Percentiles rank a stretch among this genome's conserved stretches.
Conservation (phyloP, 2,329 filamentous ascomycete species). For the Calonectria pseudoturangicola region DNA sequence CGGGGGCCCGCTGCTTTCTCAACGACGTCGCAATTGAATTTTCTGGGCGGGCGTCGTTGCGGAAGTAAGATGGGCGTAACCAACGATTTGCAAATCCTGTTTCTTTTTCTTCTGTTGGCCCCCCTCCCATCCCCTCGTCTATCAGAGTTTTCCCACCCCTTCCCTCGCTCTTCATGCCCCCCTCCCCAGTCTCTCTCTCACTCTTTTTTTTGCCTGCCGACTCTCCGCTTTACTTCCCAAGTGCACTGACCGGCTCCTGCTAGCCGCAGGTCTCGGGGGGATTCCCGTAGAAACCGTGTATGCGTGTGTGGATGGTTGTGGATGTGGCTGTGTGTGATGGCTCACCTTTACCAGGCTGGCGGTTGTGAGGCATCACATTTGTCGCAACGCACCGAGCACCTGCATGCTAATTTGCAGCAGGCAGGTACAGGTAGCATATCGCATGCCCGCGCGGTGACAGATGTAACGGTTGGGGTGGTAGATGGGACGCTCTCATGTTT, state of each 20-base stretch:
- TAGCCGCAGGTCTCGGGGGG: background rate
- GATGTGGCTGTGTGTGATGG: background rate
- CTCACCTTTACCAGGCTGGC: conserved; percentile 30
- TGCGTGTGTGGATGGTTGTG: no score
- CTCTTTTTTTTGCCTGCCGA: background rate
- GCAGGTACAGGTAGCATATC: conserved; percentile 19
- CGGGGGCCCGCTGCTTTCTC: background rate
- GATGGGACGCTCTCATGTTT: conserved; percentile 13
- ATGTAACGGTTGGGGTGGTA: conserved; percentile 8
- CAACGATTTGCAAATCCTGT: background rate
- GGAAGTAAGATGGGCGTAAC: conserved; percentile 19
- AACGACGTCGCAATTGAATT: conserved; percentile 7
- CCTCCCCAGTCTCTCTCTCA: background rate
- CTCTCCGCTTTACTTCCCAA: background rate
- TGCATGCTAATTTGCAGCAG: conserved; percentile 26
- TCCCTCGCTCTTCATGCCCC: background rate
- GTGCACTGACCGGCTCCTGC: conserved; percentile 12
- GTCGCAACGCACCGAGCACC: conserved; percentile 24
- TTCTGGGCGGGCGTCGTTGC: background rate
- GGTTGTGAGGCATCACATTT: conserved; percentile 37
- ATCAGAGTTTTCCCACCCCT: background rate
- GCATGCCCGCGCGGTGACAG: background rate
- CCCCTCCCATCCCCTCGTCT: background rate
- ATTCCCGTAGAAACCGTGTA: background rate
- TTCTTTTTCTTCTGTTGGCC: background rate